Evolutionary conservation across 2,329 filamentous ascomycete species (phyloP), one percentile per base, ranked within the genome.

Genomic region (Aureobasidium sp.): DNA sequence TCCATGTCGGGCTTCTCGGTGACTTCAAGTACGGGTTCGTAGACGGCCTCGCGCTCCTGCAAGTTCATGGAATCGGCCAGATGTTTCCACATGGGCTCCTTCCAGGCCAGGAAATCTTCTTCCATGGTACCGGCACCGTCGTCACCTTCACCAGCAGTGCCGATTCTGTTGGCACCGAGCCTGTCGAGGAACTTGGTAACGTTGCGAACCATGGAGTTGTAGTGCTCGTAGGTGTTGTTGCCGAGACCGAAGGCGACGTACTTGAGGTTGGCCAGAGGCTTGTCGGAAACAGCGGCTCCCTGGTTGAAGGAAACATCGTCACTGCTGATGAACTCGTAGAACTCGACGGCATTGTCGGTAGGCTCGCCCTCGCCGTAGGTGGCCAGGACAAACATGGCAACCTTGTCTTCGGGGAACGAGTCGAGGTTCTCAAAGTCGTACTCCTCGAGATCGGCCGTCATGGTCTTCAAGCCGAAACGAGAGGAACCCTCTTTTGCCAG

Each of bases 101-200:
- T 99, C 94, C 94, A 99, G 66, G 93, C 90, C 69, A 99, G 78
- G 75, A 97, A 99, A 70, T 99, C 95, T 77, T 99, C 95, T 77
- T 99, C 94, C 95, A 99, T 99, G 61, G 94, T 99, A 63, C 95
- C 94, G 65, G 94, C 92, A 65, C 95, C 94, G 73, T 99, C 94
- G 69, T 99, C 94, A 69, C 94, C 94, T 78, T 97, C 93, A 68
- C 95, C 94, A 60, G 92, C 90, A 61, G 86, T 80, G 47, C 94
- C 92, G 67, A 99, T 90, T 66, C 90, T 84, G 70, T 85, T 81
- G 13, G 89, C 94, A 63, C 94, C 94, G 21, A 95, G 81, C 69
- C 89, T 93, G 70, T 85, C 81, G 62, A 99, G 79, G 64, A 85
- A 86, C 73, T 88, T 85, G 76, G 94, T 85, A 61, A 97, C 87